Percentiles rank a stretch among this genome's conserved stretches.
Evolutionary conservation across 2,329 filamentous ascomycete genomes (phyloP).

Genomic region (Alternaria sp.): DNA sequence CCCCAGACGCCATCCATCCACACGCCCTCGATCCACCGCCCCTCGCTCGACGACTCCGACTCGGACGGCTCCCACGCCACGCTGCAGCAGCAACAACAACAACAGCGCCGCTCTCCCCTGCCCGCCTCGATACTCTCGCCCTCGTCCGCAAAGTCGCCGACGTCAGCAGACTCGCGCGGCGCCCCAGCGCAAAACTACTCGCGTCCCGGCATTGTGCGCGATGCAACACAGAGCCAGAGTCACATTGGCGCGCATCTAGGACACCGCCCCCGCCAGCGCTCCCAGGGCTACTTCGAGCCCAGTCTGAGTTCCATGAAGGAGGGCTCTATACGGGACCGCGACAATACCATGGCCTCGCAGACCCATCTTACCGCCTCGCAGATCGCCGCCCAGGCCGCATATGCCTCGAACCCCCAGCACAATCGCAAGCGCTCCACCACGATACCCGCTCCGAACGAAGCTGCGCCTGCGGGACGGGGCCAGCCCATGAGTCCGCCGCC

Average conservation of each 20-base stretch:
- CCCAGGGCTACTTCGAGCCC: constrained; percentile 78
- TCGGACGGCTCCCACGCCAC: constrained; percentile 51
- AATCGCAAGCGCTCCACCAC: constrained; percentile 76
- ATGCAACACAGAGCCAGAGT: constrained; percentile 39
- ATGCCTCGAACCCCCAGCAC: constrained; percentile 65
- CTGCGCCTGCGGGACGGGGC: constrained; percentile 21
- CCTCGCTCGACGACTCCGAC: constrained; percentile 41
- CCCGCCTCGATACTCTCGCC: constrained; percentile 27
- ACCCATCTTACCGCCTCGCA: constrained; percentile 68
- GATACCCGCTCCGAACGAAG: constrained; percentile 63
- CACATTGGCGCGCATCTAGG: constrained; percentile 47
- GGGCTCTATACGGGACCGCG: constrained; percentile 55
- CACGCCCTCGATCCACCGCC: constrained; percentile 38
- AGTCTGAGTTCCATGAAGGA: constrained; percentile 66
- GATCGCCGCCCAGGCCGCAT: constrained; percentile 79
- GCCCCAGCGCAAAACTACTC: constrained; percentile 46
- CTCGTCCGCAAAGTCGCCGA: constrained; percentile 23
- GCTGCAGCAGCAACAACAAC: constrained; percentile 28
- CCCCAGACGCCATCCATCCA: constrained; percentile 42
- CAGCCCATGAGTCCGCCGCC: constrained; percentile 65
- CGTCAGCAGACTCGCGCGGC: constrained; percentile 23
- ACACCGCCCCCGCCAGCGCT: constrained; percentile 71
- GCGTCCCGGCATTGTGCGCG: constrained; percentile 46
- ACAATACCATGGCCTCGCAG: constrained; percentile 51
- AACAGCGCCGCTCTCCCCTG: constrained; percentile 46